Evolutionary conservation across 192 early-diverging fungal genomes (phyloP).

Genomic region (Martensiomyces pterosporus): DNA sequence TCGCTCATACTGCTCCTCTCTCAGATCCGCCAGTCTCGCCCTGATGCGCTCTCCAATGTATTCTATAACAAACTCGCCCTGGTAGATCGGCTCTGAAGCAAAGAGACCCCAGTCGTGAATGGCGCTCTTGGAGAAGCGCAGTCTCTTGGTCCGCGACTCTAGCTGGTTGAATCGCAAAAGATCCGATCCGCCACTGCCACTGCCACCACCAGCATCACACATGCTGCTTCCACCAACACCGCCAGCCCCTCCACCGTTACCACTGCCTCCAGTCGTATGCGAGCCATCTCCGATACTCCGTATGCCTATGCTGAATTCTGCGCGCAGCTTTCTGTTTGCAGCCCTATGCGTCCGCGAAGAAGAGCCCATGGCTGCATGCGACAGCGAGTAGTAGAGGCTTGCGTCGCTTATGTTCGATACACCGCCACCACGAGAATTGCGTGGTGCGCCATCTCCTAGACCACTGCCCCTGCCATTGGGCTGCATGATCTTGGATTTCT

Average conservation of each 20-base stretch:
- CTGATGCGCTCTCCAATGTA: slow-evolving; percentile 97
- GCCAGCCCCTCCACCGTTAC: slow-evolving; percentile 11
- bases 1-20: slow-evolving; percentile 92
- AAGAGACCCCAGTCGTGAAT: slow-evolving; percentile 99
- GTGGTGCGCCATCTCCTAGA: slow-evolving; percentile 5
- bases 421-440: slow-evolving; percentile 7
- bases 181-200: slow-evolving; percentile 54
- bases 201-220: not conserved
- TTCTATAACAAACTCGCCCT: slow-evolving; percentile 95
- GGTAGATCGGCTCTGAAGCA: slow-evolving; percentile 89
- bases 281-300: slow-evolving; percentile 49
- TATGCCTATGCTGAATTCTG: slow-evolving; percentile 58
- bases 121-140: slow-evolving; percentile 85
- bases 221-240: slow-evolving; percentile 1
- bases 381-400: slow-evolving; percentile 33
- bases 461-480: slow-evolving; percentile 15
- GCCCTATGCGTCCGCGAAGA: slow-evolving; percentile 67
- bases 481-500: slow-evolving; percentile 4
- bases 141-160: slow-evolving; percentile 82
- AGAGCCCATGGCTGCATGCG: slow-evolving; percentile 40
- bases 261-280: not conserved
- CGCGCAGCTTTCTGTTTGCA: slow-evolving; percentile 57
- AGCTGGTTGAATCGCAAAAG: slow-evolving; percentile 89
- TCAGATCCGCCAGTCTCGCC: slow-evolving; percentile 88
- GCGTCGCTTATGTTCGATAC: slow-evolving; percentile 18